Evolutionary conservation across 2,329 filamentous ascomycete species (phyloP).

Genomic region (Aspergillus pseudonomiae): DNA sequence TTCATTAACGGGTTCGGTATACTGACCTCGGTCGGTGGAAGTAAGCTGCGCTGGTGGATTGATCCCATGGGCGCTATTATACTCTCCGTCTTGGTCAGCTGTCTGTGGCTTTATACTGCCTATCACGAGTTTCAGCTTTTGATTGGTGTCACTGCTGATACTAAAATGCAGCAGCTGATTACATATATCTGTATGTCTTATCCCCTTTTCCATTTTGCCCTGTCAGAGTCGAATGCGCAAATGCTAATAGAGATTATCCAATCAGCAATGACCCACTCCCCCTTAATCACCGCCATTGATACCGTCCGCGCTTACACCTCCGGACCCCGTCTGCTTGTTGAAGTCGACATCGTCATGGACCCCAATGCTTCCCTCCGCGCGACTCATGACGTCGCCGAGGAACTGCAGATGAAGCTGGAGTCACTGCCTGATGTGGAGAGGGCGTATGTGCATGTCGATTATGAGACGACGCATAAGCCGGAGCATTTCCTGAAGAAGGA

Average conservation of each 20-base stretch:
- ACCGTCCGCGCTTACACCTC: conserved; percentile 94
- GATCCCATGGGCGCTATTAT: conserved; percentile 90
- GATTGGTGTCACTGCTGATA: conserved; percentile 84
- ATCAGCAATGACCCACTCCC: conserved; percentile 78
- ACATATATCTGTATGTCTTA: conserved; percentile 76
- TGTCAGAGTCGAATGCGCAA: not conserved
- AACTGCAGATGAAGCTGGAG: conserved; percentile 91
- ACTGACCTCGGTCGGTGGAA: conserved; percentile 85
- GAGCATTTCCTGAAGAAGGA: conserved; percentile 76
- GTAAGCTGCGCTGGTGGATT: conserved; percentile 90
- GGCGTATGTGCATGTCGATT: conserved; percentile 96
- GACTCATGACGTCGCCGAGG: conserved; percentile 92
- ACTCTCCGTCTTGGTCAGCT: conserved; percentile 75
- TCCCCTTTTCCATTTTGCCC: not conserved
- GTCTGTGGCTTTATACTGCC: conserved; percentile 81
- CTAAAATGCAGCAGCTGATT: conserved; percentile 86
- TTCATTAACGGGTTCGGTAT: conserved; percentile 94
- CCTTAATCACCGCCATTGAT: conserved; percentile 81
- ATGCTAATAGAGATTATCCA: not conserved
- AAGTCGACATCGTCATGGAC: conserved; percentile 96
- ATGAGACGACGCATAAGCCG: conserved; percentile 92
- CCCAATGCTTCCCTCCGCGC: conserved; percentile 69
- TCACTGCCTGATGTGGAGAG: conserved; percentile 88
- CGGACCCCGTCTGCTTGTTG: conserved; percentile 84
- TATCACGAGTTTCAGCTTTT: conserved; percentile 88